Base-by-base conservation (phyloP, 331 rosid genomes). In the Saraca asoca region DNA sequence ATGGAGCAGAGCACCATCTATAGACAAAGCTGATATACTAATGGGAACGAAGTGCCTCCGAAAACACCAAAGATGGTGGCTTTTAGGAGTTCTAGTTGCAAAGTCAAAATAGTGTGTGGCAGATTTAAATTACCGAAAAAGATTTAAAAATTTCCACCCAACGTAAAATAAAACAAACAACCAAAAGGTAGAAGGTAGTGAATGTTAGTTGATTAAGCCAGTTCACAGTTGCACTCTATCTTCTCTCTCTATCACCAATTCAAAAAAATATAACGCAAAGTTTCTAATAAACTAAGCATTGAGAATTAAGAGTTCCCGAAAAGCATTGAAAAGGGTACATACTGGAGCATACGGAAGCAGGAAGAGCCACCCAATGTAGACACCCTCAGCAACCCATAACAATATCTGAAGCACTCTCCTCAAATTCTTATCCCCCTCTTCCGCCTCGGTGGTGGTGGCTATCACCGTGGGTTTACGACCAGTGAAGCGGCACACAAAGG, bases 291-390 rank as follows among this genome's bases (percentile, higher is more conserved):
- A 58, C 0, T 0, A 10, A 0, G n/a, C 14, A n/a, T 9, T 7
- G 13, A 49, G 9, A 20, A 15, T 35, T 0, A 53, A 33, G 8
- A 39, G 13, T 24, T 24, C 35, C 12, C 2, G 13, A 24, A 13
- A 12, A 48, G 29, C 29, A 53, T 39, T 3, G 43, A 20, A 48
- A 62, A 18, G 64, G 55, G 51, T 51, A 85, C 90, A 0, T 31
- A 93, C 95, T 62, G 97, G 98, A 67, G 96, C 98, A 73, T 71
- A 85, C 46, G 95, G 97, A 71, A 93, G 98, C 45, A 93, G 66
- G 73, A 93, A 90, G 54, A 86, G 97, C 96, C 97, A 90, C 66
- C 81, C 59, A 72, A 93, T 64, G 91, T 93, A 93, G 73, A 80
- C 77, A 31, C 69, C 96, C 68, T 82, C 98, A 10, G 88, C 82